These are phyloP conservation scores for Pseudopyricularia cyperi DNA, from an alignment of 2,329 filamentous ascomycete species.

Conservation along the genomic window DNA sequence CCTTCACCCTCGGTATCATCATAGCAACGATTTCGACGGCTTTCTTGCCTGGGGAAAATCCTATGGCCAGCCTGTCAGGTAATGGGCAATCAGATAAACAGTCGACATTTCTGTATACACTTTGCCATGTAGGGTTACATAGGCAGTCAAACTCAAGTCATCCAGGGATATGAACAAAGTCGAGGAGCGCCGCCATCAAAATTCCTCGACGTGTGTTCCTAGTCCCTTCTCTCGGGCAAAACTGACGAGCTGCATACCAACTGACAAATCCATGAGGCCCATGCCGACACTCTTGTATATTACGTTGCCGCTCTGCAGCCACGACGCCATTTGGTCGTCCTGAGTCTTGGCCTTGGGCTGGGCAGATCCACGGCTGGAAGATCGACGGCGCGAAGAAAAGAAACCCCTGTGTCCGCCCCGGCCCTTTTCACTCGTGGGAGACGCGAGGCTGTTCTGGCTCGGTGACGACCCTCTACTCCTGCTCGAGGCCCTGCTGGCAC, in stretches of 20 bases:
- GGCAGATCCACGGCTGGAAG: conserved; percentile 13
- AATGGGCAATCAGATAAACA: not conserved
- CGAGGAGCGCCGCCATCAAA: conserved; percentile 20
- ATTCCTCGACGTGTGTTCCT: conserved; percentile 38
- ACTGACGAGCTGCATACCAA: conserved; percentile 43
- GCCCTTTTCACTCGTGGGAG: conserved; percentile 3
- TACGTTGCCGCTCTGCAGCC: conserved; percentile 50
- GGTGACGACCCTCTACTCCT: conserved; percentile 17
- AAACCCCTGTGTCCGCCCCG: not conserved
- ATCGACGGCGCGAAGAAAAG: conserved; percentile 4
- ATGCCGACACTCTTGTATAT: conserved; percentile 58
- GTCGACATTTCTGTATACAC: not conserved
- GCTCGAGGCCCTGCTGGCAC: conserved; percentile 11
- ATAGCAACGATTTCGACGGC: not conserved
- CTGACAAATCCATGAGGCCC: conserved; percentile 52
- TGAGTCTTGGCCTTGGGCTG: conserved; percentile 16
- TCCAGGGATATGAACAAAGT: no score
- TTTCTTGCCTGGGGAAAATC: not conserved
- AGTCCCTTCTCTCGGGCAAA: conserved; percentile 41
- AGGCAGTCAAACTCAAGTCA: no score
- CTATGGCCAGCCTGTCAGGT: not conserved
- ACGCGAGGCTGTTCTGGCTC: conserved; percentile 2
- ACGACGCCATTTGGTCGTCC: conserved; percentile 35
- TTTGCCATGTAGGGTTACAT: not conserved
- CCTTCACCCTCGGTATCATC: not conserved